phyloP scores from a whole-genome alignment of 2,329 filamentous ascomycete genomes.

The Neodidymelliopsis sp. region DNA sequence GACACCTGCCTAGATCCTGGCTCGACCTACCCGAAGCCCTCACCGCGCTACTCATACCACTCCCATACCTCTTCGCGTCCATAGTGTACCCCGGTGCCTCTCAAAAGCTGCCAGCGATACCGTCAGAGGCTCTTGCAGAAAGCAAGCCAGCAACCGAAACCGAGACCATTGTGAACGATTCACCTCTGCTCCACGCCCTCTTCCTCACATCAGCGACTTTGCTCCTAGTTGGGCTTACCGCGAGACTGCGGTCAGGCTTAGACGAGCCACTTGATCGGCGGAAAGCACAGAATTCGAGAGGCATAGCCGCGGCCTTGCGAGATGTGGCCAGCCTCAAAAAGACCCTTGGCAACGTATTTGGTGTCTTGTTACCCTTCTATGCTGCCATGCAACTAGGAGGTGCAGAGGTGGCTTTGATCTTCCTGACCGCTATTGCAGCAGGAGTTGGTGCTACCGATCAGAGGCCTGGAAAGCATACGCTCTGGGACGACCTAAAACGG shows the following conservation, averaged over 20 bases:
- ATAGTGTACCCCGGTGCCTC: constrained; percentile 51
- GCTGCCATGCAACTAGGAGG: constrained; percentile 63
- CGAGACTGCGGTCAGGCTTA: constrained; percentile 39
- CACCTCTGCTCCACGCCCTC: constrained; percentile 54
- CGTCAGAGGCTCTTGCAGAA: constrained; percentile 35
- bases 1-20: constrained; percentile 36
- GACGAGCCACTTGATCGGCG: constrained; percentile 46
- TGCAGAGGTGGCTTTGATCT: constrained; percentile 59
- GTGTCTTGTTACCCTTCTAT: constrained; percentile 63
- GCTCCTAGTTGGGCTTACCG: constrained; percentile 53
- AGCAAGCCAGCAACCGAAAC: constrained; percentile 20
- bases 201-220: constrained; percentile 57
- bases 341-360: constrained; percentile 47
- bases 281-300: constrained; percentile 36
- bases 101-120: constrained; percentile 26
- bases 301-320: constrained; percentile 13
- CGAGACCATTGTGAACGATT: constrained; percentile 16
- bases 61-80: constrained; percentile 58
- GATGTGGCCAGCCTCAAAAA: constrained; percentile 23
- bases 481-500: constrained; percentile 42
- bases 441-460: constrained; percentile 50
- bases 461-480: constrained; percentile 42
- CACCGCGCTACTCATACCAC: constrained; percentile 59
- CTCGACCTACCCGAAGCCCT: constrained; percentile 55
- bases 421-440: constrained; percentile 57